Evolutionary conservation across 768 basidiomycete genomes (phyloP), one percentile per base, ranked within the genome.

Genomic region (Tephrocybe sp.): DNA sequence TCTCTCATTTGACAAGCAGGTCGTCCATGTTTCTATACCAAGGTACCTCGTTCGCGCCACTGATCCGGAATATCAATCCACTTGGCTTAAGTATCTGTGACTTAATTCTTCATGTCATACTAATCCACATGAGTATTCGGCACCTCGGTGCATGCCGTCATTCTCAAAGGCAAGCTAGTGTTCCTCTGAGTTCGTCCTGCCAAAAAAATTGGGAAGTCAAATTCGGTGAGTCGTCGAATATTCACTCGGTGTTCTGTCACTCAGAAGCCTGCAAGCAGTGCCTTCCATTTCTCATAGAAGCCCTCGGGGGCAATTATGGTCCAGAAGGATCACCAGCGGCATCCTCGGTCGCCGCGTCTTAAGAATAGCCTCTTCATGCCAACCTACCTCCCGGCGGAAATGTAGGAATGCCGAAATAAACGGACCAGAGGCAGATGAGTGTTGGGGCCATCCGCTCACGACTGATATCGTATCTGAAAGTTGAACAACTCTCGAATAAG

Each of bases 321-420:
- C 13, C 25, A 55, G 41, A 22, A 44, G 48, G 42, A 55, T 51
- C 42, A 47, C 7, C 13, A 16, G 12, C 24, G 25, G 42, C 39
- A 45, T 49, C 55, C 55, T 56, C 55, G 55, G 55, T 25, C 36
- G 24, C 51, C 55, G 51, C 39, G 47, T 56, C 41, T 34, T 50
- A 25, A 28, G 37, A 44, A 5, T 44, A 31, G 46, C 49, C 44
- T 48, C 39, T 39, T n/a, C 24, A 21, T 45, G 38, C 41, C 35
- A 34, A 47, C 37, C 46, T 51, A 28, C 50, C 45, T 43, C 27
- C 37, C 45, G 40, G 46, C 47, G 42, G 54, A 55, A 39, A 30
- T 41, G 21, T 21, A 47, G 31, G 27, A 18, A 45, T 13, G 1
- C 51, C 55, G 51, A 49, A 40, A 53, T 50, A 16, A 11, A 25